Evolutionary conservation across 495 filamentous ascomycete species (phyloP), one percentile per base, ranked within the genome.

Genomic region (Neurospora discreta): DNA sequence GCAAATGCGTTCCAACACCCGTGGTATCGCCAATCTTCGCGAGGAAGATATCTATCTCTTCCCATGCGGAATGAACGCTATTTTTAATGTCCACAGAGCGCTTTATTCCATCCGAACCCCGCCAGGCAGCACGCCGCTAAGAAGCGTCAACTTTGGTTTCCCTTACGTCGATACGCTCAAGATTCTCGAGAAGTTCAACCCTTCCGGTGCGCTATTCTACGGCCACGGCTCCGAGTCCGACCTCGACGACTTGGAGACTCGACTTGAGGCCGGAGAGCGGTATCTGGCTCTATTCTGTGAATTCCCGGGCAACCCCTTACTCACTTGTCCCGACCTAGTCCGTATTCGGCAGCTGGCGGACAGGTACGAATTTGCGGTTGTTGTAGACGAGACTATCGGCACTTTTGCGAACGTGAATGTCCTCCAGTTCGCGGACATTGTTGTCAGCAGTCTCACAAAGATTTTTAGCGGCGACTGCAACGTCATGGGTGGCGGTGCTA

Each of bases 121-220:
- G 26, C 26, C 52, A 6, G 89, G 87, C 13, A 81, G 76, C 33
- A 77, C 85, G 72, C 52, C 52, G 52, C 26, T 65, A 18, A 91
- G 91, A 80, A 93, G 90, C 75, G 85, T 94, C 74, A 89, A 88
- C 73, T 93, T 88, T 77, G 92, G 91, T 6, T 99, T 98, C 74
- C 94, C 95, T 4, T 99, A 99, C 74, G 91, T 97, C 58, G 96
- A 98, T 80, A 98, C 96, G 0, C 86, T 99, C 41, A 99, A 99
- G 78, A 92, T 97, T 33, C 85, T 98, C 26, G 81, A 98, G 76
- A 98, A 97, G 80, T 99, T 95, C 82, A 95, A 95, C 0, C 93
- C 95, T 1, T 65, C 52, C 26, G 95, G 96, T 7, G 93, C 91
- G 76, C 78, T 91, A 39, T 98, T 99, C 76, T 98, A 96, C 81